Evolutionary conservation across 2,329 filamentous ascomycete species (phyloP).

Genomic region (Colletotrichum sp.): DNA sequence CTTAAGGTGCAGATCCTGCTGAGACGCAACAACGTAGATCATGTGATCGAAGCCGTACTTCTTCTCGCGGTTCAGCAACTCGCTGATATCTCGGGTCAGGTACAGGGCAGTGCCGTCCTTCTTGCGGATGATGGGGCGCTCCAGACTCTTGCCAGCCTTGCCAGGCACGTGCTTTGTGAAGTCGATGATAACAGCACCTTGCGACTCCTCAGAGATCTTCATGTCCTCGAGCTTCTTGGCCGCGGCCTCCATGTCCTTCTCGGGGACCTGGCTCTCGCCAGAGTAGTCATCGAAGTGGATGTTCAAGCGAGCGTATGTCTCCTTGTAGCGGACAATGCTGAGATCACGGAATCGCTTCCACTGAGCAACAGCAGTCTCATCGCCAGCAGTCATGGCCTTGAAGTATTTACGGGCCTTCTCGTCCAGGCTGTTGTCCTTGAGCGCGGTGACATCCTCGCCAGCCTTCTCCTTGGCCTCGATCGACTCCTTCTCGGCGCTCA

Average conservation of each 20-base stretch:
- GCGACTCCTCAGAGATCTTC: conserved; percentile 69
- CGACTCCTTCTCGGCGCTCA: conserved; percentile 69
- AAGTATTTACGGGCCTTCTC: conserved; percentile 78
- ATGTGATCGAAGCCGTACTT: conserved; percentile 67
- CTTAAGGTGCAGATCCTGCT: conserved; percentile 75
- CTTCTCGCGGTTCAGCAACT: conserved; percentile 68
- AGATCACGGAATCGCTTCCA: conserved; percentile 72
- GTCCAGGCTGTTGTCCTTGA: conserved; percentile 65
- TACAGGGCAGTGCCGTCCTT: conserved; percentile 79
- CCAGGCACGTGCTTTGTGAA: conserved; percentile 71
- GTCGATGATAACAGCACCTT: conserved; percentile 76
- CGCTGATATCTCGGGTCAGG: conserved; percentile 78
- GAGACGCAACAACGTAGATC: conserved; percentile 78
- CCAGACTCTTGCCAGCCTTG: conserved; percentile 72
- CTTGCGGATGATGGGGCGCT: conserved; percentile 74
- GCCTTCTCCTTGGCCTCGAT: conserved; percentile 62
- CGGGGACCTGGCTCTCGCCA: conserved; percentile 75
- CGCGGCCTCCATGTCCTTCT: conserved; percentile 68
- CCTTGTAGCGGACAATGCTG: conserved; percentile 69
- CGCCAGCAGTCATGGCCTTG: conserved; percentile 73
- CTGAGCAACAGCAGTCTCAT: conserved; percentile 61
- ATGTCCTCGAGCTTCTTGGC: conserved; percentile 68
- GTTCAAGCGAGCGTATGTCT: conserved; percentile 73
- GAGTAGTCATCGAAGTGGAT: conserved; percentile 76
- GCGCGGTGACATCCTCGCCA: conserved; percentile 52